Evolutionary conservation across 805 yeast species (phyloP), one percentile per base, ranked within the genome.

Genomic region (Wickerhamomyces alni): DNA sequence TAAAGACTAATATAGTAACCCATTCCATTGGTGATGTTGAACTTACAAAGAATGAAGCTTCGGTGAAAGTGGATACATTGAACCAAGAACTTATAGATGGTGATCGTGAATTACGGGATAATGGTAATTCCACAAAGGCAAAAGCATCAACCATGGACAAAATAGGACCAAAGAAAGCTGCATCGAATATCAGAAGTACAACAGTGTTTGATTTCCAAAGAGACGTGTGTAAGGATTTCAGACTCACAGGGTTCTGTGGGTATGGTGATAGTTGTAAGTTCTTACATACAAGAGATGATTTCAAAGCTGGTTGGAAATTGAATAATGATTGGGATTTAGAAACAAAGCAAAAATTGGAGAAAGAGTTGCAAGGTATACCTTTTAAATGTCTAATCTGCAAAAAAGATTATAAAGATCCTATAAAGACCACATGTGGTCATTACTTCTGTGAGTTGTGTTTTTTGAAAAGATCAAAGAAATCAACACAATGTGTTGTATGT

Each of bases 201-300:
- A 80, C 86, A 0, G 66, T 80, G 2, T 71, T 83, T 29, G 99
- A 93, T 55, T 93, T 81, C 55, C 96, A 87, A 57, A 89, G 94
- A 1, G 97, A 93, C 55, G 81, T 93, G 2, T 93, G 99, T 57
- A 93, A 91, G 55, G 98, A 93, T 59, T 93, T 74, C 59, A 74
- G 78, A 42, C 84, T 82, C 49, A 89, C 94, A 0, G 99, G 99
- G 0, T 89, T 79, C 56, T 93, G 99, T 69, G 97, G 97, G 6
- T 93, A 82, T 58, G 99, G 99, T 8, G 99, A 93, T 52, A 82
- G 93, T 27, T 93, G 99, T 66, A 93, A 93, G 63, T 93, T 93
- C 59, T 59, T 91, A 27, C 99, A 93, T 57, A 76, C 86, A 13
- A 65, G 99, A 60, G 97, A 87, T 50, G 95, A 87, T 54, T 83